Percentiles rank a stretch among this genome's conserved stretches.
Evolutionary conservation across 2,329 filamentous ascomycete species (phyloP).

Genomic region (Apiospora phragmitis): DNA sequence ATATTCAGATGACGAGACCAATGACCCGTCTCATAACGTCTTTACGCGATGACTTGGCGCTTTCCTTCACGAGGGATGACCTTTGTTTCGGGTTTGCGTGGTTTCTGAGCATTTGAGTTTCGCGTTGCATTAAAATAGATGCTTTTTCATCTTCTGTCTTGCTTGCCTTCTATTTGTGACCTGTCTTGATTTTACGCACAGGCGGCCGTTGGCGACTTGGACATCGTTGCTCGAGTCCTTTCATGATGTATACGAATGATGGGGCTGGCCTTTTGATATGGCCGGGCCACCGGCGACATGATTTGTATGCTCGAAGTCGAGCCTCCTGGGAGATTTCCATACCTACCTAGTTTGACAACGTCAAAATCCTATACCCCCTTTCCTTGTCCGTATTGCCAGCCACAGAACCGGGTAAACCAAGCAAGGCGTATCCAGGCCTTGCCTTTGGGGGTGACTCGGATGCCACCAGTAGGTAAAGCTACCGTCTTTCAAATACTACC

Average conservation of each 20-base stretch:
- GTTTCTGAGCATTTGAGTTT: conserved; percentile 9
- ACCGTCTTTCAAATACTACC: neutral
- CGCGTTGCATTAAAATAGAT: conserved; percentile 9
- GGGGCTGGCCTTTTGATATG: neutral
- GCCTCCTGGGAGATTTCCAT: neutral
- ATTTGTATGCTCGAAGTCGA: neutral
- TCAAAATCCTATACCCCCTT: neutral
- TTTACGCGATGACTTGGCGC: conserved; percentile 7
- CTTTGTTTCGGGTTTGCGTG: conserved; percentile 6
- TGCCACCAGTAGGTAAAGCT: neutral
- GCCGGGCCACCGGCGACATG: neutral
- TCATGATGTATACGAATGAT: neutral
- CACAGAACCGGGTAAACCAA: neutral
- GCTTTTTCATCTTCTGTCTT: conserved; percentile 7
- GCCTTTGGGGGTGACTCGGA: neutral
- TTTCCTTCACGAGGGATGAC: conserved; percentile 2
- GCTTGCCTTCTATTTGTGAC: conserved; percentile 1
- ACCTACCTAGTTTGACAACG: neutral
- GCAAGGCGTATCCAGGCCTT: neutral
- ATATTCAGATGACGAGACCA: conserved; percentile 8
- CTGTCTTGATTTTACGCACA: neutral
- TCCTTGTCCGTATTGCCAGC: neutral
- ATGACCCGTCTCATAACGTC: conserved; percentile 6
- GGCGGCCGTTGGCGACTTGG: neutral
- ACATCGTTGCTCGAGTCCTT: neutral